Percentiles rank a stretch among this genome's conserved stretches.
phyloP scores from a whole-genome alignment of 805 yeast genomes.

The Maudiozyma bulderi region DNA sequence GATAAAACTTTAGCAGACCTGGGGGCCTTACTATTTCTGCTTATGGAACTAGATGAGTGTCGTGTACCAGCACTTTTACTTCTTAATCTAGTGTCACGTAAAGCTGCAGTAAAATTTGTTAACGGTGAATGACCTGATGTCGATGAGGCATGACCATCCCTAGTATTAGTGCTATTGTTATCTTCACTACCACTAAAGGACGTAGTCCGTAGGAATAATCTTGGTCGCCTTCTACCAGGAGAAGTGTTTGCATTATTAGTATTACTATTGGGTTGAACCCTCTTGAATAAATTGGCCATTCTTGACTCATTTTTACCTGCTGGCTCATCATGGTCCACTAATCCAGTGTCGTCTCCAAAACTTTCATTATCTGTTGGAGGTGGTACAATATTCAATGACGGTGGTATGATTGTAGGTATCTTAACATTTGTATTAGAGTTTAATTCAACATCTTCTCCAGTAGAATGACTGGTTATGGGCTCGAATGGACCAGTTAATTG shows the following conservation, averaged over 20 bases:
- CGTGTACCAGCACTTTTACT: slow-evolving; percentile 5
- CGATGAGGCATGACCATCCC: background rate
- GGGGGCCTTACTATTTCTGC: slow-evolving; percentile 9
- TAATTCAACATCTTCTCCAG: background rate
- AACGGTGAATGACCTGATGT: slow-evolving; percentile 1
- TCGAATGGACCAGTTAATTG: slow-evolving; percentile 16
- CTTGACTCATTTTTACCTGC: slow-evolving; percentile 3
- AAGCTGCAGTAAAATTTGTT: slow-evolving; percentile 1
- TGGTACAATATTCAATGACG: slow-evolving; percentile 14
- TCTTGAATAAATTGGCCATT: slow-evolving; percentile 10
- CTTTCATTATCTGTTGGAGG: slow-evolving; percentile 7
- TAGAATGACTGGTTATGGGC: slow-evolving; percentile 3
- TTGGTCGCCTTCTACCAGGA: background rate
- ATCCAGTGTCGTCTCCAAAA: slow-evolving; percentile 2
- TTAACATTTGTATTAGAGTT: background rate
- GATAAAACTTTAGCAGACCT: slow-evolving; percentile 24
- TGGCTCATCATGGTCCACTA: background rate
- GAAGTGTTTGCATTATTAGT: background rate
- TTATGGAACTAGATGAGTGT: slow-evolving; percentile 6
- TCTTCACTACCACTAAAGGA: slow-evolving; percentile 1
- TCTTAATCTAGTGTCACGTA: slow-evolving; percentile 1
- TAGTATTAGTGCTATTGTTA: background rate
- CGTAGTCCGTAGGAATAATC: background rate
- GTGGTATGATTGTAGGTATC: slow-evolving; percentile 8
- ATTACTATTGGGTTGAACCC: background rate